Evolutionary conservation across 768 basidiomycete genomes (phyloP).

Genomic region (Boletus barrowsii): DNA sequence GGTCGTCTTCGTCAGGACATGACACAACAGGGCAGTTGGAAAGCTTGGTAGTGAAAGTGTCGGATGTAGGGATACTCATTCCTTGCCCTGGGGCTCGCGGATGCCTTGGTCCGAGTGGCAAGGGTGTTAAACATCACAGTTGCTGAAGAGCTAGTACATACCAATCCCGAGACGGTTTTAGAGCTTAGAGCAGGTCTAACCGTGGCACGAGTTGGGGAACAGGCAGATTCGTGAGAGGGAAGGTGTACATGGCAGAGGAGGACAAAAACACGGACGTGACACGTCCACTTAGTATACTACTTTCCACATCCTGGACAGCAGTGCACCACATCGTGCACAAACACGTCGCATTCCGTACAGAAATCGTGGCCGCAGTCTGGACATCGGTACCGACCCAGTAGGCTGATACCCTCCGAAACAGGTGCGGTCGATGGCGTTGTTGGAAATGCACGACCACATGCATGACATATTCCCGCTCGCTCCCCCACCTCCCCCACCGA

Average conservation of each 20-base stretch:
- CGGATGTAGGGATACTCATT: slow-evolving; percentile 69
- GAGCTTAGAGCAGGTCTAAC: slow-evolving; percentile 46
- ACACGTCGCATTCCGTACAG: slow-evolving; percentile 94
- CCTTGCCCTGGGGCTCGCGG: slow-evolving; percentile 57
- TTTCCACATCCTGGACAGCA: slow-evolving; percentile 87
- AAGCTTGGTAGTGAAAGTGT: slow-evolving; percentile 61
- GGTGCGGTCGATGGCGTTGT: slow-evolving; percentile 35
- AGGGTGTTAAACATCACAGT: slow-evolving; percentile 71
- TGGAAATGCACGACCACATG: slow-evolving; percentile 74
- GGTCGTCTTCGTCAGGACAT: slow-evolving; percentile 59
- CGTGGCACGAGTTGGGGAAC: slow-evolving; percentile 34
- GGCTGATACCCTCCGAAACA: slow-evolving; percentile 68
- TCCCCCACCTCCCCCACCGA: slow-evolving; percentile 37
- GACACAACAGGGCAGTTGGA: slow-evolving; percentile 65
- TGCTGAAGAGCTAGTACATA: slow-evolving; percentile 76
- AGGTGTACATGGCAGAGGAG: neutral
- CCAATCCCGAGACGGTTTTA: slow-evolving; percentile 70
- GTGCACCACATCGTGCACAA: slow-evolving; percentile 93
- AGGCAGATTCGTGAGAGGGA: slow-evolving; percentile 43
- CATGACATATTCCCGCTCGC: slow-evolving; percentile 57
- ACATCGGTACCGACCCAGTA: slow-evolving; percentile 85
- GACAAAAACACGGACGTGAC: no score
- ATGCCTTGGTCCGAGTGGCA: slow-evolving; percentile 49
- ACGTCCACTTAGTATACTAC: slow-evolving; percentile 15
- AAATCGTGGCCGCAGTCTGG: slow-evolving; percentile 84